phyloP scores from a whole-genome alignment of 2,329 filamentous ascomycete genomes.

The Colletotrichum noveboracense region DNA sequence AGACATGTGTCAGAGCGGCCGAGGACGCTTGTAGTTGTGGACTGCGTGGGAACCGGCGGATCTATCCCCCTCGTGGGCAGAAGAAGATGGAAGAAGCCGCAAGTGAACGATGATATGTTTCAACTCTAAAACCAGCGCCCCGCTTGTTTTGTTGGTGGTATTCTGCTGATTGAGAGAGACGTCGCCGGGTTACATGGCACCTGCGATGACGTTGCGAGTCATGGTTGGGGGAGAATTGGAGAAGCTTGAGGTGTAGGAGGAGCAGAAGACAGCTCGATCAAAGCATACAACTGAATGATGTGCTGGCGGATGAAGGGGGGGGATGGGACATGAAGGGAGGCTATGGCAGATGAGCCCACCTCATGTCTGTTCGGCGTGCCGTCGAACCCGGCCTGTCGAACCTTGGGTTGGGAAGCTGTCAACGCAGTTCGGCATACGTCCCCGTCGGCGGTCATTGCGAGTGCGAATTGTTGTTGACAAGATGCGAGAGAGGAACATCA shows the following conservation, averaged over 20 bases:
- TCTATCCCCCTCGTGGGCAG: not conserved
- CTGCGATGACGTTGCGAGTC: constrained; percentile 11
- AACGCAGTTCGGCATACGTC: not conserved
- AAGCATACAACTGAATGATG: not conserved
- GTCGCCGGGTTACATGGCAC: not conserved
- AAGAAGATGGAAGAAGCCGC: not conserved
- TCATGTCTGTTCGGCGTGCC: not conserved
- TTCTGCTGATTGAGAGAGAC: not conserved
- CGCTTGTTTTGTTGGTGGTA: constrained; percentile 4
- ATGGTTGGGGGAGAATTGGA: not conserved
- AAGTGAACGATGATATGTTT: constrained; percentile 3
- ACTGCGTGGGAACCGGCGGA: not conserved
- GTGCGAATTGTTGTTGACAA: constrained; percentile 12
- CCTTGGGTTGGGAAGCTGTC: constrained; percentile 4
- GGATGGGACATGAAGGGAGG: not conserved
- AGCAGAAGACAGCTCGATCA: not conserved
- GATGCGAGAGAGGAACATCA: not conserved
- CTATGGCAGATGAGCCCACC: not conserved
- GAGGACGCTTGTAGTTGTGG: not conserved
- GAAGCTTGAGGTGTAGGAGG: not conserved
- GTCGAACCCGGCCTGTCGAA: constrained; percentile 2
- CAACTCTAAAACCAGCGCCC: constrained; percentile 18
- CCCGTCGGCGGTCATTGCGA: constrained; percentile 2
- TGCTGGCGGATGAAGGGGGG: not conserved
- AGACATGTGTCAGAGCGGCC: constrained; percentile 9